phyloP scores from a whole-genome alignment of 345 rosid genomes.

The Sisymbrium altissimum region DNA sequence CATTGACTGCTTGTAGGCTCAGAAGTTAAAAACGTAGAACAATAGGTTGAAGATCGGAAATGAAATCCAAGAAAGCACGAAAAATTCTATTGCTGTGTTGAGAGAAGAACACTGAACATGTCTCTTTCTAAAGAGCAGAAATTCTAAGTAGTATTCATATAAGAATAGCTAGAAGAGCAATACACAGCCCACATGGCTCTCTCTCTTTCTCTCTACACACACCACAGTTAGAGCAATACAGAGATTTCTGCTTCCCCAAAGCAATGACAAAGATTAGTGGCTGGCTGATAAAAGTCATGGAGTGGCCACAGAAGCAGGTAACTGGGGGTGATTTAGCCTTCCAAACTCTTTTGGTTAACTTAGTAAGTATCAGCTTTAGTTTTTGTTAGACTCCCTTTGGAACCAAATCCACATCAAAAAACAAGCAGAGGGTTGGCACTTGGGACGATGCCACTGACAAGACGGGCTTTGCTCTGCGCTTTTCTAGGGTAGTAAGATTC shows the following conservation, averaged over 20 bases:
- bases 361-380: constrained; percentile 21
- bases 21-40: not conserved
- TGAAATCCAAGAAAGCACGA: constrained; percentile 1
- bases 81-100: not conserved
- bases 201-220: constrained; percentile 1
- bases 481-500: not conserved
- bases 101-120: constrained; percentile 11
- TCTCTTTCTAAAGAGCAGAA: constrained; percentile 12
- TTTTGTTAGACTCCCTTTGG: constrained; percentile 34
- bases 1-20: not conserved
- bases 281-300: not conserved
- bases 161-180: constrained; percentile 16
- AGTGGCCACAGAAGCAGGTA: constrained; percentile 16
- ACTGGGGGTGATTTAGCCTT: constrained; percentile 15
- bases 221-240: constrained; percentile 12
- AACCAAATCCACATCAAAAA: constrained; percentile 30
- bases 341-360: constrained; percentile 28
- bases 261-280: constrained; percentile 15
- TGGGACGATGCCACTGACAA: constrained; percentile 22
- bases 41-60: not conserved
- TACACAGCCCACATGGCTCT: constrained; percentile 26
- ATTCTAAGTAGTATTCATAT: constrained; percentile 2
- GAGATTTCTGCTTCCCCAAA: not conserved
- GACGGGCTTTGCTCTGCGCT: constrained; percentile 12
- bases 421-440: constrained; percentile 21